Evolutionary conservation across 129 eudicot genomes (phyloP), one percentile per base, ranked within the genome.

Genomic region (Centella asiatica): DNA sequence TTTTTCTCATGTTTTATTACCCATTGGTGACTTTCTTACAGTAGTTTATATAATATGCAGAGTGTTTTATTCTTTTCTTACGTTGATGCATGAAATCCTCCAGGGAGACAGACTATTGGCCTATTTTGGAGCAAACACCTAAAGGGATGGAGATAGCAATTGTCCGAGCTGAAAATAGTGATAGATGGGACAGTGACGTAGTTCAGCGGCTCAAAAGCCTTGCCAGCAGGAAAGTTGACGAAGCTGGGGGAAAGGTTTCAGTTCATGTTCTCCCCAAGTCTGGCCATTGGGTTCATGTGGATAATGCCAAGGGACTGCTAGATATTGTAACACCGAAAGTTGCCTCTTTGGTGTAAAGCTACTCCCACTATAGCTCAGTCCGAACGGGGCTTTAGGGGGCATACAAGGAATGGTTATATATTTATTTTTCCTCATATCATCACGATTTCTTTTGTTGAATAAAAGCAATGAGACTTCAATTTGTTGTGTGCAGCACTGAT

Each of bases 261-360:
- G 71, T 75, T 60, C 83, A 80, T 68, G 80, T 93, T 54, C 95
- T 93, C 62, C 95, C 92, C 40, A 80, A 82, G 19, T 81, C 99
- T 3, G 99, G 99, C 26, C 99, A 93, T 68, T 93, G 99, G 99
- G 99, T 93, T 82, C 93, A 93, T 63, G 95, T 85, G 25, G 99
- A 93, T 45, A 93, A 93, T 62, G 96, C 99, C 14, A 93, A 87
- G 80, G 99, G 99, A 53, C 95, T 93, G 58, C 59, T 93, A 76
- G 96, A 85, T 56, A 87, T 87, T 42, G 71, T 93, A 71, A 83
- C 81, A 57, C 95, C 99, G 60, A 85, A 72, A 73, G 62, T 93
- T 39, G 84, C 94, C 9, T 80, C 95, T 48, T 48, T 90, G 20
- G 78, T 20, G 28, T 83, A 73, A 33, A 47, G 17, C 26, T 56